Percentiles rank a stretch among this genome's conserved stretches.
phyloP scores from a whole-genome alignment of 2,329 filamentous ascomycete species.

The Ceratocystis destructans region DNA sequence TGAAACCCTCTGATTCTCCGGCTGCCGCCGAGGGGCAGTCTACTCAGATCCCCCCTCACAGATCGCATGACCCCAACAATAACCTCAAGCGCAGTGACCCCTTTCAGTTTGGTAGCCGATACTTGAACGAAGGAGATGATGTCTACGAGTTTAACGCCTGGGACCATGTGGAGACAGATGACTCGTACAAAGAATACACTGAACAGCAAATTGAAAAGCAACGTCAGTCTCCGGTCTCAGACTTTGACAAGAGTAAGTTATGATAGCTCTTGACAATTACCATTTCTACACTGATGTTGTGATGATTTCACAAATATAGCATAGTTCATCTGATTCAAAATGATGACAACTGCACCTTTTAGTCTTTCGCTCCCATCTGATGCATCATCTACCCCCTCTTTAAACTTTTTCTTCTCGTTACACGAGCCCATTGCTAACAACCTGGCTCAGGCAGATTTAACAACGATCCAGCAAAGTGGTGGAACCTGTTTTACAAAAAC shows the following conservation, averaged over 20 bases:
- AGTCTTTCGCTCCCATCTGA: conserved; percentile 68
- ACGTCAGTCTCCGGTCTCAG: conserved; percentile 71
- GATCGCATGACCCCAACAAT: conserved; percentile 55
- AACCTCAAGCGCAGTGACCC: conserved; percentile 82
- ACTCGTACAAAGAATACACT: conserved; percentile 73
- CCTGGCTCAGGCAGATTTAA: conserved; percentile 60
- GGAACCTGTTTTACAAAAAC: conserved; percentile 97
- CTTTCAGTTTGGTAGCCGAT: conserved; percentile 88
- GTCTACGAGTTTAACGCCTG: conserved; percentile 97
- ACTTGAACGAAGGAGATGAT: conserved; percentile 68
- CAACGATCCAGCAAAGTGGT: conserved; percentile 81
- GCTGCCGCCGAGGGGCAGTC: background rate
- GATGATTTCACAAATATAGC: conserved; percentile 45
- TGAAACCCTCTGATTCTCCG: background rate
- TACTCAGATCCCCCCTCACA: conserved; percentile 39
- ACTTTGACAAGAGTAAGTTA: conserved; percentile 70
- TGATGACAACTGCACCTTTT: conserved; percentile 49
- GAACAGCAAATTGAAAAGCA: conserved; percentile 75
- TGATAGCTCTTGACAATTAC: conserved; percentile 8
- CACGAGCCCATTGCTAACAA: conserved; percentile 18
- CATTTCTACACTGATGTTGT: conserved; percentile 29
- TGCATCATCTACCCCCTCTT: conserved; percentile 24
- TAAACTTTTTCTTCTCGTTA: conserved; percentile 13
- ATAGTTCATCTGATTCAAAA: conserved; percentile 56
- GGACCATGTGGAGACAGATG: conserved; percentile 94